Percentiles rank a stretch among this genome's conserved stretches.
These are phyloP conservation scores for Diaporthe sp. DNA, from an alignment of 2,329 filamentous ascomycete species.

Conservation along the genomic window DNA sequence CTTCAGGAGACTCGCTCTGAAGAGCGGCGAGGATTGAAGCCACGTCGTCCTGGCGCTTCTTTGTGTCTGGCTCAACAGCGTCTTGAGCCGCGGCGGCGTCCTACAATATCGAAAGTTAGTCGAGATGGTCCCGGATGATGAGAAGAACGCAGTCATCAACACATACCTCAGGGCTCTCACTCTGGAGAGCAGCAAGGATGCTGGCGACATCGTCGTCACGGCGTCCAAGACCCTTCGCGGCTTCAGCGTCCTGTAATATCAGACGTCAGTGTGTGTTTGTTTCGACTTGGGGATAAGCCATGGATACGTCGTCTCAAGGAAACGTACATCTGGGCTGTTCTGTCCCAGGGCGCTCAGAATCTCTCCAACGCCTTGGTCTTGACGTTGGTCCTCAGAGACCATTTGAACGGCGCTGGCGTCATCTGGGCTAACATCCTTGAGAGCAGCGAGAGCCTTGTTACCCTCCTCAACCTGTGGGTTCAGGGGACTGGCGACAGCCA, in stretches of 20 bases:
- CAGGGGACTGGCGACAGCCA: not conserved
- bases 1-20: constrained; percentile 16
- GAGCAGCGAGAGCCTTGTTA: constrained; percentile 14
- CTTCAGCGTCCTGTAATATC: not conserved
- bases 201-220: constrained; percentile 30
- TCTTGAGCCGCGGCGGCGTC: constrained; percentile 25
- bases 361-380: constrained; percentile 19
- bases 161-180: constrained; percentile 21
- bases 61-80: not conserved
- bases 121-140: not conserved
- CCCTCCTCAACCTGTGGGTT: constrained; percentile 18
- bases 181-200: constrained; percentile 17
- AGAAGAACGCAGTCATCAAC: not conserved
- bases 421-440: constrained; percentile 24
- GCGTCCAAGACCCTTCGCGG: constrained; percentile 25
- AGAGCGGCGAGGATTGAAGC: constrained; percentile 28
- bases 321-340: constrained; percentile 33
- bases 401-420: constrained; percentile 33
- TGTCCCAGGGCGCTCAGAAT: constrained; percentile 2
- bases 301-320: not conserved
- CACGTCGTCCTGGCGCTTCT: constrained; percentile 13
- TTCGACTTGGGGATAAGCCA: not conserved
- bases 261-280: not conserved
- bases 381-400: constrained; percentile 16
- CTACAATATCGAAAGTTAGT: not conserved